Evolutionary conservation across 2,329 filamentous ascomycete genomes (phyloP).

Genomic region (Monosporascus sp.): DNA sequence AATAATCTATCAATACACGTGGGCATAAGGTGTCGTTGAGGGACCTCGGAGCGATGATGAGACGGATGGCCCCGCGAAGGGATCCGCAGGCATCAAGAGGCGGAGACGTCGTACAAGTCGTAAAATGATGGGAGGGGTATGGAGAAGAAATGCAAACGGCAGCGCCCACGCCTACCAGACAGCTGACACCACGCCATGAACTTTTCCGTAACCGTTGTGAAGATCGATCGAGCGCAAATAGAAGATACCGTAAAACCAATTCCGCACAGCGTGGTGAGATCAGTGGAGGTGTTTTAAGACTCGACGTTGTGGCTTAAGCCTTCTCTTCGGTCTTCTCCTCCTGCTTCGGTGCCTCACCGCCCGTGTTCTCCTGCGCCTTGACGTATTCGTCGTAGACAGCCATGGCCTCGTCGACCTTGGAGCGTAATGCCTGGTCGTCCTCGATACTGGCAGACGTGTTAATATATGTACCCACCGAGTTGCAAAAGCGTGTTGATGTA

Average conservation of each 20-base stretch:
- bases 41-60: conserved; percentile 16
- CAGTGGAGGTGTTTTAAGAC: conserved; percentile 8
- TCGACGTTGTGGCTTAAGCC: conserved; percentile 33
- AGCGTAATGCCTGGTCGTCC: conserved; percentile 80
- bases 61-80: conserved; percentile 9
- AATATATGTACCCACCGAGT: conserved; percentile 3
- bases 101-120: conserved; percentile 15
- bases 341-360: conserved; percentile 38
- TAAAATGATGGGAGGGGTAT: conserved; percentile 12
- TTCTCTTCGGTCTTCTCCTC: conserved; percentile 50
- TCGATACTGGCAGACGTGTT: conserved; percentile 61
- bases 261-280: conserved; percentile 3
- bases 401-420: conserved; percentile 96
- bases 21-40: conserved; percentile 15
- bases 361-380: conserved; percentile 62
- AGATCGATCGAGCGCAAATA: conserved; percentile 14
- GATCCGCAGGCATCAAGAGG: conserved; percentile 15
- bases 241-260: conserved; percentile 12
- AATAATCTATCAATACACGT: conserved; percentile 31
- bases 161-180: conserved; percentile 21
- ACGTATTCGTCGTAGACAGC: conserved; percentile 98
- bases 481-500: not conserved
- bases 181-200: conserved; percentile 22
- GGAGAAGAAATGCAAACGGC: conserved; percentile 24
- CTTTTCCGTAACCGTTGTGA: conserved; percentile 28